Conservation (phyloP, 441 rosid genomes). For the Eruca vesicaria region DNA sequence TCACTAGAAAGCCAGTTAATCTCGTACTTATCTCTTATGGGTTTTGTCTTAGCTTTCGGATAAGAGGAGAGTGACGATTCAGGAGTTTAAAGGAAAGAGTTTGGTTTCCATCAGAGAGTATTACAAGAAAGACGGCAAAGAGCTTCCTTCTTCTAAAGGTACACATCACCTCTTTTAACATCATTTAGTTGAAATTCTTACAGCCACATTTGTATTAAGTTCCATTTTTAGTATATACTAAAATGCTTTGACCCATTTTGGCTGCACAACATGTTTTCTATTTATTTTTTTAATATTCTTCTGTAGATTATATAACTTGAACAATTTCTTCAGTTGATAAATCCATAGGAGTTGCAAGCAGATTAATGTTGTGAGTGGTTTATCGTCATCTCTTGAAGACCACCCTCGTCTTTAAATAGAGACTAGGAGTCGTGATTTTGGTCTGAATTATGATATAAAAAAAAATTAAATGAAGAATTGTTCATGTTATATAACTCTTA, state of each 20-base stretch:
- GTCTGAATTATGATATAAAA: background rate
- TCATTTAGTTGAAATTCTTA: background rate
- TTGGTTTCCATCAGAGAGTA: conserved; percentile 87
- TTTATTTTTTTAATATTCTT: too few relatives aligned
- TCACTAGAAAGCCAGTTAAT: too few relatives aligned
- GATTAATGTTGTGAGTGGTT: background rate
- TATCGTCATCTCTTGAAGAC: background rate
- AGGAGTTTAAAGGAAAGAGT: conserved; percentile 69
- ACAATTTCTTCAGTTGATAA: background rate
- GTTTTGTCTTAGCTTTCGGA: conserved; percentile 44
- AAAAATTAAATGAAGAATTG: background rate
- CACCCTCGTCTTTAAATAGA: background rate
- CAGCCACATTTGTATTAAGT: background rate
- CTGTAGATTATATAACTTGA: background rate
- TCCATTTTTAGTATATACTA: background rate
- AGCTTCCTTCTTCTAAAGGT: conserved; percentile 86
- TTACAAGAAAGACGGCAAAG: conserved; percentile 77
- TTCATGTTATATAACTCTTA: background rate
- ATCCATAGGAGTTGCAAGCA: background rate
- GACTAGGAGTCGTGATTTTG: background rate
- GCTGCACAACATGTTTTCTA: background rate
- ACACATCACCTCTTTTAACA: background rate
- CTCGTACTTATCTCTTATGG: too few relatives aligned
- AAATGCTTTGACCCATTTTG: background rate
- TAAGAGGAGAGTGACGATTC: conserved; percentile 82